Base-by-base conservation (phyloP, 2,329 filamentous ascomycete genomes). In the Talaromyces sp. region DNA sequence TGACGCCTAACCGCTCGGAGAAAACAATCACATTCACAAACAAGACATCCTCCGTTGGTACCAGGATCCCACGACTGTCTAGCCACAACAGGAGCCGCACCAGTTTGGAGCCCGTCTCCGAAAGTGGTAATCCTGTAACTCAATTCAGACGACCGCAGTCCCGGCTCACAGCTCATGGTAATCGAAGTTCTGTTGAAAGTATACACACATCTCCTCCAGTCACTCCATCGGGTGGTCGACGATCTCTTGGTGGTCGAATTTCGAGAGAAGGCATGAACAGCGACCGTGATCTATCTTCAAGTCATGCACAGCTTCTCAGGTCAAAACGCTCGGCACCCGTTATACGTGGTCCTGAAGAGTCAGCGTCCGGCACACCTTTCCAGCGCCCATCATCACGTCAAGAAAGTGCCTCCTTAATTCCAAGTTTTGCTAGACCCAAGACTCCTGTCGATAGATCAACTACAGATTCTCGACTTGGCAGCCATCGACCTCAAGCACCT, bases 1-100 rank as follows among this genome's bases (percentile, higher is more conserved):
- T 85, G 14, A 93, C 92, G 69, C 90, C 85, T 24, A 86, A 91
- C 67, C 81, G 85, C 63, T 87, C 91, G 19, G 88, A 92, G 11
- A 90, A 95, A 33, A 94, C 93, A 13, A 83, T 98, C 67, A 97
- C 93, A 7, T 98, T 98, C 74, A 96, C 92, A 57, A 95, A 91
- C 77, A 93, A 93, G 72, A 80, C 85, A n/a, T 73, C 82, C 27
- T 74, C 80, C 31, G 72, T 78, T 5, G 70, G 73, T 39, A 95
- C 93, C 39, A 89, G 93, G 64, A 90, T 97, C 66, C 93, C 94
- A 43, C 87, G 93, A 60, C 90, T 93, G 41, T 83, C 89, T 63
- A 84, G 83, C 66, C 88, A 91, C 76, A 90, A 92, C 72, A 85
- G 90, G 62, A 86, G 88, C 5, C 86, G 87, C 70, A 90, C 90